Evolutionary conservation across 73 alveolate genomes (phyloP).

Genomic region (Uronychia setigera): DNA sequence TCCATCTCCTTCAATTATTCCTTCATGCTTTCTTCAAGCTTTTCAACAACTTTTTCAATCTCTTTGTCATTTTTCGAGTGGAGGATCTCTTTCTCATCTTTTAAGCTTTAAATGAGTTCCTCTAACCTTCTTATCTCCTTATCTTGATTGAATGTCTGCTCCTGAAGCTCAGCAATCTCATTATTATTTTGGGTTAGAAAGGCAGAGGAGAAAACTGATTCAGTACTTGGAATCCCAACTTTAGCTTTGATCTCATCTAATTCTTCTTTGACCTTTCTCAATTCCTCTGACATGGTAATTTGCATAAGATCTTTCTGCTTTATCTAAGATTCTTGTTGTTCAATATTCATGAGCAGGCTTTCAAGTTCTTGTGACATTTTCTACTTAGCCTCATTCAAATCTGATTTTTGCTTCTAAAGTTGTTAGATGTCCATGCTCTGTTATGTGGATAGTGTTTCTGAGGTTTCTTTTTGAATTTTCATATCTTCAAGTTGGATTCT

Average conservation of each 20-base stretch:
- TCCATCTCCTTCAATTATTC: not conserved
- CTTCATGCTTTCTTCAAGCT: not conserved
- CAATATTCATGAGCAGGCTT: not conserved
- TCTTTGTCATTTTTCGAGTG: not conserved
- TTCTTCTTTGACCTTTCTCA: not conserved
- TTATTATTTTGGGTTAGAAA: not conserved
- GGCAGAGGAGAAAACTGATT: too few species aligned
- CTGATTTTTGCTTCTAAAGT: not conserved
- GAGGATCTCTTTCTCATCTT: not conserved
- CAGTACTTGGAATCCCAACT: not conserved
- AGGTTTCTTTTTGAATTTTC: not conserved
- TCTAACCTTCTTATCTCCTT: not conserved
- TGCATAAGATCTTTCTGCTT: not conserved
- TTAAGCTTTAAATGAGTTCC: not conserved
- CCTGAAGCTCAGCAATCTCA: not conserved
- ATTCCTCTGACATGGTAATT: not conserved
- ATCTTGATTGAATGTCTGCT: not conserved
- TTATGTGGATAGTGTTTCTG: too few species aligned
- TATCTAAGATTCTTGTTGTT: not conserved
- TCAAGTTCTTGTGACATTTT: not conserved
- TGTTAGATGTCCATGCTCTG: not conserved
- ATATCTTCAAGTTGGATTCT: not conserved
- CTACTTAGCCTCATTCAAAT: not conserved
- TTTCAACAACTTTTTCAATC: not conserved
- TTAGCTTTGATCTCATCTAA: not conserved